Conservation (phyloP, 2,329 filamentous ascomycete species). For the Metarhizium brunneum region DNA sequence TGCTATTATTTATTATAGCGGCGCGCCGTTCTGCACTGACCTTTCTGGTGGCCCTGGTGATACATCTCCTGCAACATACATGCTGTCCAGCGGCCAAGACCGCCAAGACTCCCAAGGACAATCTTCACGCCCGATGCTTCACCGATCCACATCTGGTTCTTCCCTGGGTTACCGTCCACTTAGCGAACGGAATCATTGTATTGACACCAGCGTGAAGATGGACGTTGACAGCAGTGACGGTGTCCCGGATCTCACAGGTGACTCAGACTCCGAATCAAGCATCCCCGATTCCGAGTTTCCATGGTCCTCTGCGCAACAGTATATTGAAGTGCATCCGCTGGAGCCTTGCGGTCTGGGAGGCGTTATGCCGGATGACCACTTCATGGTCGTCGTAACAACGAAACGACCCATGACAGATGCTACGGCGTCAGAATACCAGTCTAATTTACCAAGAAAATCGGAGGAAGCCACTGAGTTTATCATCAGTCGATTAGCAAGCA, state of each 20-base stretch:
- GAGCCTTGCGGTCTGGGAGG: conserved; percentile 52
- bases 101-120: conserved; percentile 13
- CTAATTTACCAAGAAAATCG: conserved; percentile 2
- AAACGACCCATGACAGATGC: conserved; percentile 27
- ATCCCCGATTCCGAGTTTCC: conserved; percentile 35
- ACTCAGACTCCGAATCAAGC: conserved; percentile 24
- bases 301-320: conserved; percentile 36
- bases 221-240: conserved; percentile 18
- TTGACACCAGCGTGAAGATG: conserved; percentile 14
- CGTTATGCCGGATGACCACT: conserved; percentile 55
- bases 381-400: conserved; percentile 46
- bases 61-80: conserved; percentile 36
- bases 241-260: conserved; percentile 22
- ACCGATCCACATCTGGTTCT: conserved; percentile 42
- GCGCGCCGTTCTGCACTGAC: conserved; percentile 72
- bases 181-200: conserved; percentile 23
- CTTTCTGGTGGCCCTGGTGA: conserved; percentile 57
- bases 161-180: conserved; percentile 39
- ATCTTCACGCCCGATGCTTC: conserved; percentile 16
- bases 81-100: conserved; percentile 35
- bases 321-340: conserved; percentile 29
- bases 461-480: conserved; percentile 30
- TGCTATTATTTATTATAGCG: conserved; percentile 76
- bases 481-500: conserved; percentile 29
- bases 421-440: too few species aligned